phyloP scores from a whole-genome alignment of 352 stramenopile genomes.

The Phytophthora podocarpi region DNA sequence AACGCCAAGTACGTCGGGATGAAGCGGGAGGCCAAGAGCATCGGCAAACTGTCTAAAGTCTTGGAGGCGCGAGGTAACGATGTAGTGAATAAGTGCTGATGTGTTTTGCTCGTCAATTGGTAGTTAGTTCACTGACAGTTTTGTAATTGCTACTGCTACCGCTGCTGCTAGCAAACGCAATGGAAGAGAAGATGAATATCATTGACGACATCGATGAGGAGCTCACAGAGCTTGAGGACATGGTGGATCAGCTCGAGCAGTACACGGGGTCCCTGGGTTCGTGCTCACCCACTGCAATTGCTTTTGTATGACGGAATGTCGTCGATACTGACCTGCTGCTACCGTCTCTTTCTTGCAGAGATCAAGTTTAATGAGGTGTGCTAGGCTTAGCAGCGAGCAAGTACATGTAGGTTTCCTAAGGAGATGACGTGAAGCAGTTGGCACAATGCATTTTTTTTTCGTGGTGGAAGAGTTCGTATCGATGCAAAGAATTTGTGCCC shows the following conservation, averaged over 20 bases:
- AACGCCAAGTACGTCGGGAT: slow-evolving; percentile 72
- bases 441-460: not conserved
- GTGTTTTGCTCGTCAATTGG: not conserved
- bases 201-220: slow-evolving; percentile 88
- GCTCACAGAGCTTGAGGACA: slow-evolving; percentile 85
- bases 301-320: not conserved
- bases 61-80: slow-evolving; percentile 69
- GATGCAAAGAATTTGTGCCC: not conserved
- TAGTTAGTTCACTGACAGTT: not conserved
- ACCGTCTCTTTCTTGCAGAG: slow-evolving; percentile 39
- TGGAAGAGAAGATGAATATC: slow-evolving; percentile 77
- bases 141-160: not conserved
- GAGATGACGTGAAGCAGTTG: not conserved
- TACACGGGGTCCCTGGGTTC: slow-evolving; percentile 78
- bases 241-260: slow-evolving; percentile 85
- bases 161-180: slow-evolving; percentile 41
- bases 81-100: not conserved
- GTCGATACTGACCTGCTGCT: slow-evolving; percentile 9
- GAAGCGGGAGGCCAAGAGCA: slow-evolving; percentile 54
- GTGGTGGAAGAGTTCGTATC: not conserved
- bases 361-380: slow-evolving; percentile 76
- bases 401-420: too few relatives aligned
- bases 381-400: slow-evolving; percentile 13
- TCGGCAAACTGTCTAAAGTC: slow-evolving; percentile 70
- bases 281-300: slow-evolving; percentile 8